Percentiles rank a stretch among this genome's conserved stretches.
phyloP scores from a whole-genome alignment of 345 rosid species.

The Eucalyptus grandis region DNA sequence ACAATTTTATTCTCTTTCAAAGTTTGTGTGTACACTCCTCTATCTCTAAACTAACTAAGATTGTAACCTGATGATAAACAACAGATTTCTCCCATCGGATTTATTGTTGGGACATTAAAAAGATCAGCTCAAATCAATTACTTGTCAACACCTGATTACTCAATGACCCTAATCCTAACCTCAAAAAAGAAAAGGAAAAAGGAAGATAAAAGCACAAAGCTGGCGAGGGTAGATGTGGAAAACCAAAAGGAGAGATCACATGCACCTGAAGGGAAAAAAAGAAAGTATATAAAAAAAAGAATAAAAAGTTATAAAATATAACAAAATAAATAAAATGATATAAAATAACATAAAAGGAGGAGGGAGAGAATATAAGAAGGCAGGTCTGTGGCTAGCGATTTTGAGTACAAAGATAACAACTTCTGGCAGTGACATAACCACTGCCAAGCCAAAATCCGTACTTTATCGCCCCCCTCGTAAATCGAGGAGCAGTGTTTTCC shows the following conservation, averaged over 20 bases:
- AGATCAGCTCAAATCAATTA: not conserved
- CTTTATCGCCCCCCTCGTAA: not conserved
- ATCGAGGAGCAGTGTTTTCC: not conserved
- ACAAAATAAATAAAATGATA: not conserved
- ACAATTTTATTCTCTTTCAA: not conserved
- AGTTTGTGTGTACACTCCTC: not conserved
- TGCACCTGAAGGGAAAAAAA: not conserved
- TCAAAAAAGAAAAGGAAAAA: not conserved
- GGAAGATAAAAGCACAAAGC: not conserved
- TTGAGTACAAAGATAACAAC: conserved; percentile 37
- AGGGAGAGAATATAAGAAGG: not conserved
- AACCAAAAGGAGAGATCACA: not conserved
- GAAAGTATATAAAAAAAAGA: not conserved
- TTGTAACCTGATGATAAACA: not conserved
- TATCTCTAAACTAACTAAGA: not conserved
- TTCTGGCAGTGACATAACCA: conserved; percentile 10
- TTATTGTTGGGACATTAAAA: not conserved
- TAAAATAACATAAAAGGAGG: not conserved
- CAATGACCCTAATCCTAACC: not conserved
- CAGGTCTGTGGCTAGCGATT: not conserved
- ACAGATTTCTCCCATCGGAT: not conserved
- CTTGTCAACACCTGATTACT: not conserved
- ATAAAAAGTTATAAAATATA: not conserved
- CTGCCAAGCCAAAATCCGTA: not conserved
- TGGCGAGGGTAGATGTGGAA: not conserved